Evolutionary conservation across 257 asterid species (phyloP), one percentile per base, ranked within the genome.

Genomic region (Solanum sparsipilum): DNA sequence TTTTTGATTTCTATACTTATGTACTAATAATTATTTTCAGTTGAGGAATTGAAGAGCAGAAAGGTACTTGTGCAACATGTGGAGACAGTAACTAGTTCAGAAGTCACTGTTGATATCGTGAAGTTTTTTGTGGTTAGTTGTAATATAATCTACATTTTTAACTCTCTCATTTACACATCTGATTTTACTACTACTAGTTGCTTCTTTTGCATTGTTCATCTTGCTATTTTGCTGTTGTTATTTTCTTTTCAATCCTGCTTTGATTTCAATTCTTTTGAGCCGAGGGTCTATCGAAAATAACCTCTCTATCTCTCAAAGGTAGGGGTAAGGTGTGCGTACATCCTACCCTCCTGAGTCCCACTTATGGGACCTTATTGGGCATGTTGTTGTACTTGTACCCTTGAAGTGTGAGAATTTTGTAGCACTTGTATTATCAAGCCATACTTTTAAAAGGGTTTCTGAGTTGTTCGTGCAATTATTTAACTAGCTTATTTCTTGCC

Each of bases 21-120:
- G 87, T 86, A 39, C 87, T 56, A 85, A 74, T 87, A 84, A 71
- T 76, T 84, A 87, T 83, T 89, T 88, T 31, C 91, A 94, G 98
- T 86, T 31, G 95, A 92, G 89, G 97, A 91, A 91, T 88, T 86
- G 86, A 93, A 88, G 92, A 88, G 92, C 82, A 93, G 87, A 89
- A 97, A 97, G 94, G 86, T 97, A 52, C 91, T 97, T 89, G 98
- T 97, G 76, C 97, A 84, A 16, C 98, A 92, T 78, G 95, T 95
- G 89, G 98, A 97, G 94, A 95, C 98, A 65, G 91, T 94, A 52
- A 87, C 91, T 74, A 94, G 92, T 92, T 89, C 98, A 9, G 91
- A 89, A 89, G 93, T 93, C 82, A 92, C 98, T 68, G 88, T 88
- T 73, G 94, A 94, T 87, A 94, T 93, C 86, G 89, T 95, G 90